Percentiles rank a stretch among this genome's conserved stretches.
Evolutionary conservation across 352 stramenopile genomes (phyloP).

Genomic region (Achlya hypogyna): DNA sequence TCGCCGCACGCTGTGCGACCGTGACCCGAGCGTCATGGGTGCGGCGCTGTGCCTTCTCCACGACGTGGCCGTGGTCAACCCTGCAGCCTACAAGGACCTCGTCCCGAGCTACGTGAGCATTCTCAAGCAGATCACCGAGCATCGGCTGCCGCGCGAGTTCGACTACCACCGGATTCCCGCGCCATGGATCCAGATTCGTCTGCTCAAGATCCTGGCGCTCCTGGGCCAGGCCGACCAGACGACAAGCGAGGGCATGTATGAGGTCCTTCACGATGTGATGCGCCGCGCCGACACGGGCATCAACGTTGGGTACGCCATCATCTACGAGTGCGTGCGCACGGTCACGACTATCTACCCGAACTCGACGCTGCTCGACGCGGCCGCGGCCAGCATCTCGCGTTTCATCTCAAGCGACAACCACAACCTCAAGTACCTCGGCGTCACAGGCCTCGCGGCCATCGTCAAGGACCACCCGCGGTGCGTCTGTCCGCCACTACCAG

Average conservation of each 20-base stretch:
- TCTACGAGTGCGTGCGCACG: constrained; percentile 98
- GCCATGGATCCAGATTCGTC: constrained; percentile 98
- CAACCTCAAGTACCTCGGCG: constrained; percentile 98
- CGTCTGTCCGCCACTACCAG: not conserved
- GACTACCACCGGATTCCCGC: constrained; percentile 99
- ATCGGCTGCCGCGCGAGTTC: constrained; percentile 96
- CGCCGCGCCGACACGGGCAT: constrained; percentile 97
- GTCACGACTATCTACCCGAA: constrained; percentile 99
- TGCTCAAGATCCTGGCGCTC: constrained; percentile 95
- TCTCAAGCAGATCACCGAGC: constrained; percentile 99
- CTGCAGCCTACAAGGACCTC: constrained; percentile 96
- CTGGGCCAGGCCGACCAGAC: constrained; percentile 92
- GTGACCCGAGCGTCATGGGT: constrained; percentile 98
- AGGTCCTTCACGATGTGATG: constrained; percentile 98
- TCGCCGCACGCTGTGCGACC: constrained; percentile 95
- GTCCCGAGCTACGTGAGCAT: constrained; percentile 98
- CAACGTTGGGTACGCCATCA: constrained; percentile 99
- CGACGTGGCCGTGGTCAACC: constrained; percentile 86
- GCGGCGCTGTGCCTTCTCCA: constrained; percentile 90
- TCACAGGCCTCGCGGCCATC: constrained; percentile 98
- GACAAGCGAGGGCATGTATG: constrained; percentile 98
- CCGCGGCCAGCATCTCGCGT: constrained; percentile 85
- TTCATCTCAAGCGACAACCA: constrained; percentile 95
- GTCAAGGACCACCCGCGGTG: constrained; percentile 89
- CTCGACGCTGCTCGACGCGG: constrained; percentile 92